Conservation (phyloP, 2,329 filamentous ascomycete genomes). For the Sordariomycetes sp. region DNA sequence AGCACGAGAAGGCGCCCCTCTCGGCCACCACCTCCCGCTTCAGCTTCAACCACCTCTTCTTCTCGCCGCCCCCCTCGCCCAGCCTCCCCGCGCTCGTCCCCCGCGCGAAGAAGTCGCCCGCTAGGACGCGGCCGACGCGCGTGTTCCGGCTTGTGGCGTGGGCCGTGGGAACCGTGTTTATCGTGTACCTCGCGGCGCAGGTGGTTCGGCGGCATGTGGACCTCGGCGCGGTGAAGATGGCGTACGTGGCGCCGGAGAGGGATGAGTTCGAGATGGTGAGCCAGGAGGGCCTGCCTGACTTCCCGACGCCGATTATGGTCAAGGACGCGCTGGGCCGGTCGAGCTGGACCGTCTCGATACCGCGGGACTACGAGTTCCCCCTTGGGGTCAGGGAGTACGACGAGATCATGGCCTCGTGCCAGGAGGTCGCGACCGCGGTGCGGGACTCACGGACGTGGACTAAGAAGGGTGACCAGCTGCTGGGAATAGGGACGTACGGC, state of each 20-base stretch:
- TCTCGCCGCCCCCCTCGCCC: slow-evolving; percentile 56
- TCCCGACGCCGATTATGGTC: slow-evolving; percentile 60
- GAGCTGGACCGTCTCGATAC: slow-evolving; percentile 75
- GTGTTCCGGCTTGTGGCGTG: slow-evolving; percentile 43
- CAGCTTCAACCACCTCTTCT: slow-evolving; percentile 54
- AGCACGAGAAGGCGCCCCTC: slow-evolving; percentile 36
- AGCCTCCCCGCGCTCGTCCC: slow-evolving; percentile 56
- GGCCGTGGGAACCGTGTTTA: slow-evolving; percentile 31
- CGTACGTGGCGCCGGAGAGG: not conserved
- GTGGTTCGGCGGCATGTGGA: slow-evolving; percentile 20
- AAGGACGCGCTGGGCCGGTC: slow-evolving; percentile 49
- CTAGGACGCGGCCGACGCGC: slow-evolving; percentile 41
- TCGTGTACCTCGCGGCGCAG: slow-evolving; percentile 33
- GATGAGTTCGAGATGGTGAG: slow-evolving; percentile 43
- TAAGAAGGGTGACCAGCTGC: not conserved
- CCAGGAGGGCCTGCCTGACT: slow-evolving; percentile 51
- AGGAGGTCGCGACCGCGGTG: slow-evolving; percentile 47
- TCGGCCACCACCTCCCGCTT: slow-evolving; percentile 51
- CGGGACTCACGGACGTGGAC: slow-evolving; percentile 21
- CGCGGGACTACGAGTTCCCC: slow-evolving; percentile 52
- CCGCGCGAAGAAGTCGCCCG: slow-evolving; percentile 47
- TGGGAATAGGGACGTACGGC: slow-evolving; percentile 30
- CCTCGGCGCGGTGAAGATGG: slow-evolving; percentile 14
- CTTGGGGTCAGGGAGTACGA: slow-evolving; percentile 51
- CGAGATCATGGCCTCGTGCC: slow-evolving; percentile 55